A percentile compares a stretch with the other conserved stretches of the same genome.
Evolutionary conservation across 2,329 filamentous ascomycete genomes (phyloP).

Genomic region (Claviceps citrina): DNA sequence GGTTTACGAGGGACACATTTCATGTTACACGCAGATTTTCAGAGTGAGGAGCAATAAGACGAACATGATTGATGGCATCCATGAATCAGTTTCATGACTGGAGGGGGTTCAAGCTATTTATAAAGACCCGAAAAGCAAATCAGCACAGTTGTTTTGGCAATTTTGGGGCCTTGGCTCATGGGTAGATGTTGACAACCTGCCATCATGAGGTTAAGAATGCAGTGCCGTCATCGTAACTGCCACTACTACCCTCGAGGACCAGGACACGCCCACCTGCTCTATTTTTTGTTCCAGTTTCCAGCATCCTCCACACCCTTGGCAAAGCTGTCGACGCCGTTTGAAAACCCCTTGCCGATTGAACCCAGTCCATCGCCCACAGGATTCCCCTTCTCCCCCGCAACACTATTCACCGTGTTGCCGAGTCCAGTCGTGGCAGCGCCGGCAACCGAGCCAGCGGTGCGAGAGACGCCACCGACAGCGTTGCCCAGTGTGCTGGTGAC

Average conservation of each 20-base stretch:
- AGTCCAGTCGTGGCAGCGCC: conserved; percentile 41
- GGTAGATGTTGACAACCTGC: too few species aligned
- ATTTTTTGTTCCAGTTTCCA: conserved; percentile 37
- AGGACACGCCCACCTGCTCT: background rate
- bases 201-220: too few species aligned
- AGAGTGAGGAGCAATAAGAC: too few species aligned
- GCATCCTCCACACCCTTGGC: conserved; percentile 42
- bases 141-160: background rate
- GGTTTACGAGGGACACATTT: too few species aligned
- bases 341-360: conserved; percentile 36
- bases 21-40: too few species aligned
- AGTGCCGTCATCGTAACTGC: too few species aligned
- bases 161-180: too few species aligned
- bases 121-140: too few species aligned
- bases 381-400: conserved; percentile 37
- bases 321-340: conserved; percentile 33
- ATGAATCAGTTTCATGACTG: background rate
- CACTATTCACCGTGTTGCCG: conserved; percentile 38
- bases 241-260: background rate
- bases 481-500: conserved; percentile 26
- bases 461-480: conserved; percentile 23
- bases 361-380: conserved; percentile 40
- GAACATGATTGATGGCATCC: too few species aligned
- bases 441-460: conserved; percentile 26
- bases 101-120: background rate